Evolutionary conservation across 2,329 filamentous ascomycete species (phyloP).

Genomic region (Cladorrhinum sp.): DNA sequence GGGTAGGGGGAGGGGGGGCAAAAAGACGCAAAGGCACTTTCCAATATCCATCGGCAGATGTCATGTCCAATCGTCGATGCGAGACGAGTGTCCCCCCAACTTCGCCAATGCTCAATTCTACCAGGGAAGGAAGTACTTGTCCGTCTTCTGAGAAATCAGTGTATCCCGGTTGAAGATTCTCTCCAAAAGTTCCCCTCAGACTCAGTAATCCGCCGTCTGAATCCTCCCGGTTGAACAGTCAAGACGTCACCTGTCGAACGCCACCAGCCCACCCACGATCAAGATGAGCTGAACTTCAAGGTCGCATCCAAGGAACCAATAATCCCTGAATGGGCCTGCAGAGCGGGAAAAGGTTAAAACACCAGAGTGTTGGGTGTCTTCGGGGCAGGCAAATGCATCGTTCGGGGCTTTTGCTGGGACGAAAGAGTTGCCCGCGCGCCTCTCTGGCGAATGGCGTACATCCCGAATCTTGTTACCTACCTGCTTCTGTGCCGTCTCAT

Average conservation of each 20-base stretch:
- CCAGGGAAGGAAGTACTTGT: no score
- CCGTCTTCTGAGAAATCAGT: no score
- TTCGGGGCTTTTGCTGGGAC: no score
- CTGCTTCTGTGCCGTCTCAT: neutral
- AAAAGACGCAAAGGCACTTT: slow-evolving; percentile 4
- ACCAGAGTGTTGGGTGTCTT: neutral
- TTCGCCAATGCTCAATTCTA: neutral
- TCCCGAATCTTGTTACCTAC: neutral
- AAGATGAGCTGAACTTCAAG: neutral
- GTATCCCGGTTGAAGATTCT: no score
- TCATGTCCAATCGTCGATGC: slow-evolving; percentile 25
- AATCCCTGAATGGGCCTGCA: neutral
- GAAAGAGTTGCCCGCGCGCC: no score
- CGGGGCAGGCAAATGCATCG: neutral
- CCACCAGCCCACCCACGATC: no score
- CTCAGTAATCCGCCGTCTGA: no score
- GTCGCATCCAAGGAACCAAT: neutral
- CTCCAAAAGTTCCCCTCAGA: no score
- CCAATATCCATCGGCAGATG: slow-evolving; percentile 29
- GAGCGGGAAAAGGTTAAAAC: neutral
- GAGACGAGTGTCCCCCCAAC: neutral
- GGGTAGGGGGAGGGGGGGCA: slow-evolving; percentile 13
- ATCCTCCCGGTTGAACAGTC: no score
- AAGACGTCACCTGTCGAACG: no score
- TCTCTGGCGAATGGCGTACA: neutral